phyloP scores from a whole-genome alignment of 129 eudicot species.

The Flaveria ramosissima region DNA sequence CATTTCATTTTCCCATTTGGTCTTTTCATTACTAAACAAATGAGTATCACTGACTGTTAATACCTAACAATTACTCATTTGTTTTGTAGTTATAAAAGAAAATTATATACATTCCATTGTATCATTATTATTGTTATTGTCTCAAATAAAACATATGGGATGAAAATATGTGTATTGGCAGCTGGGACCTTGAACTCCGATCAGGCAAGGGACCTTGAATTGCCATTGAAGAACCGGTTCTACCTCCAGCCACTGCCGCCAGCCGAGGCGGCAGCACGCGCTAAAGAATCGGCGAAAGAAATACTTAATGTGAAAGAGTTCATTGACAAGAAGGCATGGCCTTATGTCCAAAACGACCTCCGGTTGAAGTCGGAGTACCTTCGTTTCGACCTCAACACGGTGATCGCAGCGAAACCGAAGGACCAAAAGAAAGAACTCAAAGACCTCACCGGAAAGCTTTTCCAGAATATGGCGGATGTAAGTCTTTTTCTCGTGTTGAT shows the following conservation, averaged over 20 bases:
- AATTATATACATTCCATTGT: neutral
- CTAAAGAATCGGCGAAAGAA: constrained; percentile 92
- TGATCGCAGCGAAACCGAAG: constrained; percentile 77
- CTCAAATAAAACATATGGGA: neutral
- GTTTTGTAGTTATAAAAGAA: too few species aligned
- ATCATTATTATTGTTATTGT: neutral
- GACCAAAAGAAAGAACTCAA: constrained; percentile 74
- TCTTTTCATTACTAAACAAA: too few species aligned
- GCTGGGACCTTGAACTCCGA: constrained; percentile 97
- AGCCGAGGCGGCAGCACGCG: constrained; percentile 70
- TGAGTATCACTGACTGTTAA: too few species aligned
- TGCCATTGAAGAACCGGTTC: constrained; percentile 73
- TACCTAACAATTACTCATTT: too few species aligned
- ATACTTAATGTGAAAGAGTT: constrained; percentile 65
- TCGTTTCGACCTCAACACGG: constrained; percentile 88
- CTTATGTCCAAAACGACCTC: constrained; percentile 89
- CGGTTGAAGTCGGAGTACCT: constrained; percentile 76
- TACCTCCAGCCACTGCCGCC: constrained; percentile 80
- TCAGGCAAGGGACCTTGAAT: constrained; percentile 67
- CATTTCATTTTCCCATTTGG: too few species aligned
- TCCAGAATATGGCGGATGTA: constrained; percentile 58
- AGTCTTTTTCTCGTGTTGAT: constrained; percentile 19
- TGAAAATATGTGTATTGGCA: constrained; percentile 35
- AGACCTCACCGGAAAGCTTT: constrained; percentile 79
- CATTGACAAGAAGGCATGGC: constrained; percentile 97